Conservation (phyloP, 2,329 filamentous ascomycete species). For the Ceratocystis diversiconidia region DNA sequence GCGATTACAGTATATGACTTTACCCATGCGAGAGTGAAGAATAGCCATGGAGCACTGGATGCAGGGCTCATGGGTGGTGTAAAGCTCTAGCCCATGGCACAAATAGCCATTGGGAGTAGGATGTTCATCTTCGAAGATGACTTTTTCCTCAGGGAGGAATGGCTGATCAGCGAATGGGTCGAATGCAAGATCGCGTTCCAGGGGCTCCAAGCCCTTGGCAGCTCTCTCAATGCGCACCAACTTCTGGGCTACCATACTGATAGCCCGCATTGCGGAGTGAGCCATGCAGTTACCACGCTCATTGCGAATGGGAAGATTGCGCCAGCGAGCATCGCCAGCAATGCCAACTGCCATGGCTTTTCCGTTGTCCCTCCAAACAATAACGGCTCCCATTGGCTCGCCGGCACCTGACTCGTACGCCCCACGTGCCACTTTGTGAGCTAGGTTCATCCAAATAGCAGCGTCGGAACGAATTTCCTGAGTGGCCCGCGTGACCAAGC, state of each 20-base stretch:
- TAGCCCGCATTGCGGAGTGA: slow-evolving; percentile 63
- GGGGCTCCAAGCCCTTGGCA: slow-evolving; percentile 25
- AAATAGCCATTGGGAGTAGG: slow-evolving; percentile 69
- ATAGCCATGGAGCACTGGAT: slow-evolving; percentile 96
- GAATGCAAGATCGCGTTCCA: slow-evolving; percentile 34
- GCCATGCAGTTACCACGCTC: slow-evolving; percentile 58
- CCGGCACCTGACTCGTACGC: slow-evolving; percentile 45
- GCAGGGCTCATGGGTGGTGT: slow-evolving; percentile 90
- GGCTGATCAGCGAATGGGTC: slow-evolving; percentile 56
- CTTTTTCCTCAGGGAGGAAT: slow-evolving; percentile 50
- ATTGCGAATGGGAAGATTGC: slow-evolving; percentile 34
- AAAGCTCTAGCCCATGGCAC: slow-evolving; percentile 85
- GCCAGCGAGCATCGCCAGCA: slow-evolving; percentile 63
- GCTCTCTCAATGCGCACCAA: slow-evolving; percentile 42
- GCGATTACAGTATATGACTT: slow-evolving; percentile 63
- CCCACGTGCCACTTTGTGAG: slow-evolving; percentile 47
- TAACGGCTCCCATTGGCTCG: slow-evolving; percentile 57
- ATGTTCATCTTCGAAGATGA: slow-evolving; percentile 49
- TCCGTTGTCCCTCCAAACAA: slow-evolving; percentile 49
- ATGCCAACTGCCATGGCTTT: slow-evolving; percentile 50
- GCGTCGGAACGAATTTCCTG: slow-evolving; percentile 52
- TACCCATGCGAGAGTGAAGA: slow-evolving; percentile 80
- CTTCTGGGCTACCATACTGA: slow-evolving; percentile 67
- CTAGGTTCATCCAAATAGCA: slow-evolving; percentile 52
- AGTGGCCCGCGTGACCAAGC: slow-evolving; percentile 54